Percentiles rank a stretch among this genome's conserved stretches.
phyloP scores from a whole-genome alignment of 2,329 filamentous ascomycete genomes.

The Aspergillus aculeatus region DNA sequence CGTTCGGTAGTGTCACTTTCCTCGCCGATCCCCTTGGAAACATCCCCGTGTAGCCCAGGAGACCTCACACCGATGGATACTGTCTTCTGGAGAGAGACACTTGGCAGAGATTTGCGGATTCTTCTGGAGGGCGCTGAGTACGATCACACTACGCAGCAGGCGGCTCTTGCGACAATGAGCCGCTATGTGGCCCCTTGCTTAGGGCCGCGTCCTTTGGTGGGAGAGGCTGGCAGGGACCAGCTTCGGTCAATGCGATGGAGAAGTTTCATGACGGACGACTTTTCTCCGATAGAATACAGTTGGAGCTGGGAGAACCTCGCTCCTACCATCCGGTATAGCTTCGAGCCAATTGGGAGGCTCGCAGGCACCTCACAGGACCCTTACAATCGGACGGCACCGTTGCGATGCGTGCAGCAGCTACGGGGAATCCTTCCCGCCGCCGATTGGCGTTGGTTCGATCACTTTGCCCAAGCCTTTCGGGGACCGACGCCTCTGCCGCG shows the following conservation, averaged over 20 bases:
- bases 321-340: conserved; percentile 1
- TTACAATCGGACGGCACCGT: not conserved
- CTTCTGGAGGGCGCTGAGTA: not conserved
- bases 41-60: not conserved
- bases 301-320: conserved; percentile 1
- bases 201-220: not conserved
- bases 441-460: conserved; percentile 1
- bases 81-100: not conserved
- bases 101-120: not conserved
- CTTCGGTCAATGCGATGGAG: not conserved
- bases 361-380: conserved; percentile 5
- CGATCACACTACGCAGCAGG: not conserved
- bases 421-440: not conserved
- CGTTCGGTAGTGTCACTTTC: not conserved
- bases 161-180: not conserved
- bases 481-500: not conserved
- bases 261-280: conserved; percentile 9
- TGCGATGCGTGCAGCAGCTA: not conserved
- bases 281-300: conserved; percentile 5
- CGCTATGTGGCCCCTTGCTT: not conserved
- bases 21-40: not conserved
- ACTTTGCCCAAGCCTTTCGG: conserved; percentile 1
- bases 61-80: not conserved
- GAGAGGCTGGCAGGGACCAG: not conserved
- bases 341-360: conserved; percentile 1